A percentile compares a stretch with the other conserved stretches of the same genome.
phyloP scores from a whole-genome alignment of 2,329 filamentous ascomycete species.

The Diaporthe longicolla region DNA sequence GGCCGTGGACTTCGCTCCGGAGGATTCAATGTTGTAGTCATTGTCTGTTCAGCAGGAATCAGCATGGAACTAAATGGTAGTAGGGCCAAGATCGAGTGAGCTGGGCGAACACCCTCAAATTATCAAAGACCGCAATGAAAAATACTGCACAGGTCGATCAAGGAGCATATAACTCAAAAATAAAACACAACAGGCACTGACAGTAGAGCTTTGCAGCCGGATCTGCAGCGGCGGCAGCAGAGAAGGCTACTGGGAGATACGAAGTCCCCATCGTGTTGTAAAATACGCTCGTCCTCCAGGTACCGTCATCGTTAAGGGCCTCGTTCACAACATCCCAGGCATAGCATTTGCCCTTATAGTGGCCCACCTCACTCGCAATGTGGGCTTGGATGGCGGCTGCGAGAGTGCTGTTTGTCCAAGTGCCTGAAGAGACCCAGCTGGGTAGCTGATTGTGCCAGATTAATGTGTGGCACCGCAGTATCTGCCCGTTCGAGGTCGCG shows the following conservation, averaged over 20 bases:
- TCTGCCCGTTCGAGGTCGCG: constrained; percentile 63
- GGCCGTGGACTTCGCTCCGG: constrained; percentile 60
- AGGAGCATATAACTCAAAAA: background rate
- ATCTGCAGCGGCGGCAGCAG: constrained; percentile 66
- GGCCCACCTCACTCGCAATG: constrained; percentile 69
- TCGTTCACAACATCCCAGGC: constrained; percentile 79
- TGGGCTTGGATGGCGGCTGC: constrained; percentile 68
- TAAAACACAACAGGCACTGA: constrained; percentile 33
- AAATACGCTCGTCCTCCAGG: constrained; percentile 67
- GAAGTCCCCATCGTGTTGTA: constrained; percentile 67
- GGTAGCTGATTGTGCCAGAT: constrained; percentile 68
- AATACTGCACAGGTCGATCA: too few species aligned
- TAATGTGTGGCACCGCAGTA: constrained; percentile 75
- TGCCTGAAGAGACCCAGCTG: constrained; percentile 61
- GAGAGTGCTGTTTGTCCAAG: constrained; percentile 72
- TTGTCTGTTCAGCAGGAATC: constrained; percentile 43
- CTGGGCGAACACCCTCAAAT: too few species aligned
- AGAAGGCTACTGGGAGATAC: constrained; percentile 72
- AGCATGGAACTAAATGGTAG: background rate
- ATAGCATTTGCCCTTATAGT: constrained; percentile 73
- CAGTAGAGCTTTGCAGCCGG: constrained; percentile 68
- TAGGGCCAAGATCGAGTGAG: background rate
- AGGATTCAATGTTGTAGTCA: constrained; percentile 71
- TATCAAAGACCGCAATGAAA: fast-evolving
- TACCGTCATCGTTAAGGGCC: constrained; percentile 71